Conservation (phyloP, 2,329 filamentous ascomycete species). For the Aureobasidium subglaciale region DNA sequence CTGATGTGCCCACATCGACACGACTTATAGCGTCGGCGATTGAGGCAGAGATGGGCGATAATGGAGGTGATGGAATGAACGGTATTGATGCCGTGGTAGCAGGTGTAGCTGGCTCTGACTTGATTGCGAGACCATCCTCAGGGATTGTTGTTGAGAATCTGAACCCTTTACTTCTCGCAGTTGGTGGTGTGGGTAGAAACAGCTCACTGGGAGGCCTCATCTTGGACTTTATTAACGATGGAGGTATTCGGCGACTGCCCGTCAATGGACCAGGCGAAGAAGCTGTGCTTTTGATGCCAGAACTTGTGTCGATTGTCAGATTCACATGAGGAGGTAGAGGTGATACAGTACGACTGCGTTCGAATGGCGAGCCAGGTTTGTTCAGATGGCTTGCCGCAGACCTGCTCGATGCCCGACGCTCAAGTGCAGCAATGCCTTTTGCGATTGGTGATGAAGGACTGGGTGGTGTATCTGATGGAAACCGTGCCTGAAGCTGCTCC, state of each 20-base stretch:
- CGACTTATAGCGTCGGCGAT: constrained; percentile 1
- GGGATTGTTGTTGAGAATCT: not conserved
- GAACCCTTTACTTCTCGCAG: not conserved
- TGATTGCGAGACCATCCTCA: not conserved
- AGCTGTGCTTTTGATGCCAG: not conserved
- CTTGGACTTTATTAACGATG: not conserved
- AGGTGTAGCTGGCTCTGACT: not conserved
- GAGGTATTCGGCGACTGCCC: not conserved
- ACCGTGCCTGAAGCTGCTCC: constrained; percentile 1
- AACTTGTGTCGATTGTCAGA: not conserved
- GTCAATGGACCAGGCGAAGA: constrained; percentile 1
- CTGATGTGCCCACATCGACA: not conserved
- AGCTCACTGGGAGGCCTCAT: constrained; percentile 10
- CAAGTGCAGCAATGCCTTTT: constrained; percentile 6
- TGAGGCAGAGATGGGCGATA: not conserved
- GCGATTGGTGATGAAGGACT: constrained; percentile 4
- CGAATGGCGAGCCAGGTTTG: not conserved
- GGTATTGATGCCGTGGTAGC: not conserved
- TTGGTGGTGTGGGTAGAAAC: constrained; percentile 6
- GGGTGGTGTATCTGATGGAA: not conserved
- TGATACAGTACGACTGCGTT: not conserved
- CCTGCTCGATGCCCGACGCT: constrained; percentile 4
- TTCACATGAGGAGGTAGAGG: not conserved
- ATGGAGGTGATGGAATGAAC: not conserved
- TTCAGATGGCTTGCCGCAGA: not conserved